Conservation (phyloP, 768 basidiomycete genomes). For the Termitomyces sp. region DNA sequence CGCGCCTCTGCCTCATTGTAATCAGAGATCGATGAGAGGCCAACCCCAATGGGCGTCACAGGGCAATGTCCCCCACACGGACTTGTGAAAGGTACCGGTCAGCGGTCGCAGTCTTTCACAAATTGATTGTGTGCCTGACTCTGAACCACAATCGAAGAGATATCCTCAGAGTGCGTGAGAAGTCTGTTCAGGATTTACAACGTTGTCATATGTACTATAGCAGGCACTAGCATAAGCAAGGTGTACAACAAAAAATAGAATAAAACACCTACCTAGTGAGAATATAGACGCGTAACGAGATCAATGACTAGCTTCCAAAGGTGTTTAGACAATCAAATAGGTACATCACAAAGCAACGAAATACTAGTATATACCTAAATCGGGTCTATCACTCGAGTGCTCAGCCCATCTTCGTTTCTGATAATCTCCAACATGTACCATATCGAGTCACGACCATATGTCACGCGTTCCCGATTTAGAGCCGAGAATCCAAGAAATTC, state of each 20-base stretch:
- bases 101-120: too few species aligned
- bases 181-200: background rate
- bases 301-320: background rate
- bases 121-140: background rate
- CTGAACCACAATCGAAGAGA: background rate
- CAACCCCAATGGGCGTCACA: too few species aligned
- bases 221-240: background rate
- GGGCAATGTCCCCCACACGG: too few species aligned
- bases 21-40: too few species aligned
- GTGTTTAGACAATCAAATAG: background rate
- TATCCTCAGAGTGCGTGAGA: too few species aligned
- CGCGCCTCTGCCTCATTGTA: too few species aligned
- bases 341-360: background rate
- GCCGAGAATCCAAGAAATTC: background rate
- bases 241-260: background rate
- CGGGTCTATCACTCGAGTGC: background rate
- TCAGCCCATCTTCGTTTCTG: background rate
- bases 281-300: background rate
- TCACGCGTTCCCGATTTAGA: background rate
- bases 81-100: too few species aligned
- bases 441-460: background rate
- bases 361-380: background rate
- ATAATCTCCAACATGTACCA: constrained; percentile 1
- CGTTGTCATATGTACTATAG: background rate
- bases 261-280: background rate